phyloP scores from a whole-genome alignment of 805 yeast species.

The Myxozyma sirexii region DNA sequence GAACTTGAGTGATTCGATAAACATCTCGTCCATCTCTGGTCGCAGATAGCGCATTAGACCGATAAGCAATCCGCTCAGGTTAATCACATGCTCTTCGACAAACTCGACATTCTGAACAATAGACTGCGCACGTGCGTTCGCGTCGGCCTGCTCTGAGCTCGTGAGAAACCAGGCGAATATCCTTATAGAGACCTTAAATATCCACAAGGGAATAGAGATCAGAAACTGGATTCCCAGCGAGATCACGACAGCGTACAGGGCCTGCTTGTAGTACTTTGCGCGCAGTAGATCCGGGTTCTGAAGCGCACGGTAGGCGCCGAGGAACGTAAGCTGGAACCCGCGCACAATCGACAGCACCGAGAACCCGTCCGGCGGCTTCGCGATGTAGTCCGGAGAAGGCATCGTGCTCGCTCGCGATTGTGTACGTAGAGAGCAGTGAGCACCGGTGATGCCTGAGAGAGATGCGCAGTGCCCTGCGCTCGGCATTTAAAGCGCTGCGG shows the following conservation, averaged over 20 bases:
- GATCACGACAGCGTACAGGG: slow-evolving; percentile 43
- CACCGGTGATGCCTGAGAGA: too few relatives aligned
- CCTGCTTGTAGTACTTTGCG: slow-evolving; percentile 45
- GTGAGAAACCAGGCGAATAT: slow-evolving; percentile 2
- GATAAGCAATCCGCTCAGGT: slow-evolving; percentile 48
- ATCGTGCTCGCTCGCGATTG: slow-evolving; percentile 44
- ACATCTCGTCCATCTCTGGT: slow-evolving; percentile 48
- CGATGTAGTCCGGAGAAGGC: slow-evolving; percentile 63
- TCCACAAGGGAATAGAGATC: slow-evolving; percentile 21
- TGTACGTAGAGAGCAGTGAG: too few relatives aligned
- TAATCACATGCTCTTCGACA: slow-evolving; percentile 47
- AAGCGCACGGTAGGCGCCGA: slow-evolving; percentile 53
- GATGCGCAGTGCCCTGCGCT: background rate
- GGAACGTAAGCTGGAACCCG: slow-evolving; percentile 56
- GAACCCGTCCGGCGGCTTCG: slow-evolving; percentile 60
- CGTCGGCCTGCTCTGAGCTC: background rate
- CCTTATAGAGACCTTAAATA: background rate
- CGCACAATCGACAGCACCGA: slow-evolving; percentile 52
- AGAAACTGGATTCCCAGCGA: slow-evolving; percentile 47
- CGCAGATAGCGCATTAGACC: slow-evolving; percentile 45
- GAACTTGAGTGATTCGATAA: slow-evolving; percentile 46
- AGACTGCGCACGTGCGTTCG: slow-evolving; percentile 20
- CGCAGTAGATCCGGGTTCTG: slow-evolving; percentile 49
- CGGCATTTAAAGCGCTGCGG: background rate
- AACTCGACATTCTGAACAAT: slow-evolving; percentile 43